Percentiles rank a stretch among this genome's conserved stretches.
Evolutionary conservation across 176 grass and related monocot genomes (phyloP).

Genomic region (Oryza rufipogon): DNA sequence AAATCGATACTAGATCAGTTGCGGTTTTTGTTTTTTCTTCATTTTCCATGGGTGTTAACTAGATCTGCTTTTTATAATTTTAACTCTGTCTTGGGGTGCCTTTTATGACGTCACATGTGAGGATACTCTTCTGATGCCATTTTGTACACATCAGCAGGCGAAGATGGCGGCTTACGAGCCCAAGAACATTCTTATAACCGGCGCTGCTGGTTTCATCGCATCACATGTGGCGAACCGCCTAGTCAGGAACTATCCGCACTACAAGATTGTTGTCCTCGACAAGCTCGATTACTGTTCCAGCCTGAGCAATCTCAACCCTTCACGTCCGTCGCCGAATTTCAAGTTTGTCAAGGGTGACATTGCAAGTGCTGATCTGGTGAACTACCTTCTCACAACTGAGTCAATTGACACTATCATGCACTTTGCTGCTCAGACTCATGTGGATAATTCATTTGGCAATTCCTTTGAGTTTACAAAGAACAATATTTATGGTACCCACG

Average conservation of each 20-base stretch:
- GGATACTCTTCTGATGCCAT: neutral
- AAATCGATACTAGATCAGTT: neutral
- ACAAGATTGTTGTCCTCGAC: constrained; percentile 81
- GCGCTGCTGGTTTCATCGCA: constrained; percentile 78
- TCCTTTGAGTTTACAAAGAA: constrained; percentile 91
- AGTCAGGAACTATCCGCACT: constrained; percentile 66
- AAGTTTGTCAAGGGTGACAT: constrained; percentile 94
- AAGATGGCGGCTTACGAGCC: constrained; percentile 65
- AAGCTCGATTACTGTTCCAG: constrained; percentile 85
- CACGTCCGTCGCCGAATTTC: constrained; percentile 56
- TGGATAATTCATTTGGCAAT: constrained; percentile 88
- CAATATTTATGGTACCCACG: constrained; percentile 84
- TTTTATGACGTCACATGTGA: neutral
- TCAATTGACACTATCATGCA: constrained; percentile 90
- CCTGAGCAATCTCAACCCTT: constrained; percentile 68
- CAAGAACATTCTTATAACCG: constrained; percentile 84
- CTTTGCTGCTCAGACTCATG: constrained; percentile 84
- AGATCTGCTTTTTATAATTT: neutral
- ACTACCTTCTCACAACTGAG: constrained; percentile 76
- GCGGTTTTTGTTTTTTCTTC: neutral
- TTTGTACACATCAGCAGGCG: constrained; percentile 9
- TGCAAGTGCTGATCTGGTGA: constrained; percentile 80
- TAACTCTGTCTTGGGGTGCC: neutral
- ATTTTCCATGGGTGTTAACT: neutral
- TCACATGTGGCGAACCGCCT: constrained; percentile 82